Evolutionary conservation across 495 filamentous ascomycete species (phyloP).

Genomic region (Talaromyces proteolyticus): DNA sequence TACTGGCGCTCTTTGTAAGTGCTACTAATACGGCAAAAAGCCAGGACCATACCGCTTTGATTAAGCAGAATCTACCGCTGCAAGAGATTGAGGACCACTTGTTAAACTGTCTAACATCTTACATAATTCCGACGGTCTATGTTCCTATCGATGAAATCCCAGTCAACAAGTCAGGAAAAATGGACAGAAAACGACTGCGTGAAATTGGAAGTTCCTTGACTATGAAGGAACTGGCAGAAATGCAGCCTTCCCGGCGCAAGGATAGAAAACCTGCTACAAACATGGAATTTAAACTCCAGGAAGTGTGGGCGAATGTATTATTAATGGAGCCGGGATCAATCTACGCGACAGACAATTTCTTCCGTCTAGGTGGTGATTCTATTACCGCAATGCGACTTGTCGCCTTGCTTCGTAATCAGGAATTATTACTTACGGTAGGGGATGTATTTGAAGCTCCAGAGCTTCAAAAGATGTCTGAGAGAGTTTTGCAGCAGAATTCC

Average conservation of each 20-base stretch:
- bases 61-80: no score
- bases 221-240: conserved; percentile 13
- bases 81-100: not conserved
- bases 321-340: conserved; percentile 16
- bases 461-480: conserved; percentile 26
- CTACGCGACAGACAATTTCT: conserved; percentile 41
- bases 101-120: conserved; percentile 29
- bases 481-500: not conserved
- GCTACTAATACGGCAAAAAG: conserved; percentile 1
- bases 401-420: conserved; percentile 19
- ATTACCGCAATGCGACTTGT: conserved; percentile 49
- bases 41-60: not conserved
- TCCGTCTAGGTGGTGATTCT: conserved; percentile 49
- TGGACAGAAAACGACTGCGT: conserved; percentile 16
- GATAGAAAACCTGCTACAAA: conserved; percentile 17
- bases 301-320: conserved; percentile 19
- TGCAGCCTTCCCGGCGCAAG: conserved; percentile 11
- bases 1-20: conserved; percentile 13
- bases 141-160: conserved; percentile 28
- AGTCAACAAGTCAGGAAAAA: conserved; percentile 26
- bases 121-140: conserved; percentile 31
- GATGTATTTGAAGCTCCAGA: conserved; percentile 20
- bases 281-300: conserved; percentile 31
- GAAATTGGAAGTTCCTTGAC: not conserved
- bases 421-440: conserved; percentile 9